Conservation (phyloP, 208 protist genomes). For the Acanthamoeba lenticulata region DNA sequence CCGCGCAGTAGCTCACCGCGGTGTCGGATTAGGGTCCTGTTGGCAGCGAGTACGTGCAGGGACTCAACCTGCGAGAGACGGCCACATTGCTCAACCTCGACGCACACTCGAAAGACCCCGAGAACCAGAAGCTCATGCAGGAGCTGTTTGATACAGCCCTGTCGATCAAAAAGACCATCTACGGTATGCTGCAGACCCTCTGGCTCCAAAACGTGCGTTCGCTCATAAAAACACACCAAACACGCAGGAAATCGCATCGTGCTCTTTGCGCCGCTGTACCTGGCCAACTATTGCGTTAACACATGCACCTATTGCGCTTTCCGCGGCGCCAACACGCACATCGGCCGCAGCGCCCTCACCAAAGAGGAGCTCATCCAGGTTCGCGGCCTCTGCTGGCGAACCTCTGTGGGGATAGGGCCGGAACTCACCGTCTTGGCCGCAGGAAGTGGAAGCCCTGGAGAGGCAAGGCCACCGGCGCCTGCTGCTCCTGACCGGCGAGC, state of each 20-base stretch:
- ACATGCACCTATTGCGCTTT: constrained; percentile 83
- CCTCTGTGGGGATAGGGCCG: not conserved
- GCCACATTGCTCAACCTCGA: constrained; percentile 76
- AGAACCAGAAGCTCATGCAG: constrained; percentile 54
- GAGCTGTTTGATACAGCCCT: constrained; percentile 75
- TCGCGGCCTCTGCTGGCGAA: not conserved
- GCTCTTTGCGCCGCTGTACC: constrained; percentile 83
- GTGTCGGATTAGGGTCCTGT: not conserved
- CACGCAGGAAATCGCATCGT: constrained; percentile 81
- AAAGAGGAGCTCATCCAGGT: constrained; percentile 73
- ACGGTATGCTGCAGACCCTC: constrained; percentile 73
- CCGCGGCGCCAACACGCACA: constrained; percentile 74
- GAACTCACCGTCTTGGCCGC: not conserved
- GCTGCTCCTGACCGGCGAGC: constrained; percentile 81
- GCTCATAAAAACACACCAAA: too few relatives aligned
- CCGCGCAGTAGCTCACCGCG: too few relatives aligned
- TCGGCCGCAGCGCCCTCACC: constrained; percentile 68
- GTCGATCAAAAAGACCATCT: constrained; percentile 79
- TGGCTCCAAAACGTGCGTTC: not conserved
- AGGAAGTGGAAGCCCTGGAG: constrained; percentile 76
- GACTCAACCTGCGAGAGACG: constrained; percentile 67
- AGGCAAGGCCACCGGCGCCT: constrained; percentile 76
- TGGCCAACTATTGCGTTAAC: constrained; percentile 82
- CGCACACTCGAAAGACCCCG: not conserved
- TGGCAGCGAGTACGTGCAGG: constrained; percentile 74